A percentile compares a stretch with the other conserved stretches of the same genome.
These are phyloP conservation scores for Backusella liffmaniae DNA, from an alignment of 192 early-diverging fungal genomes.

Conservation along the genomic window DNA sequence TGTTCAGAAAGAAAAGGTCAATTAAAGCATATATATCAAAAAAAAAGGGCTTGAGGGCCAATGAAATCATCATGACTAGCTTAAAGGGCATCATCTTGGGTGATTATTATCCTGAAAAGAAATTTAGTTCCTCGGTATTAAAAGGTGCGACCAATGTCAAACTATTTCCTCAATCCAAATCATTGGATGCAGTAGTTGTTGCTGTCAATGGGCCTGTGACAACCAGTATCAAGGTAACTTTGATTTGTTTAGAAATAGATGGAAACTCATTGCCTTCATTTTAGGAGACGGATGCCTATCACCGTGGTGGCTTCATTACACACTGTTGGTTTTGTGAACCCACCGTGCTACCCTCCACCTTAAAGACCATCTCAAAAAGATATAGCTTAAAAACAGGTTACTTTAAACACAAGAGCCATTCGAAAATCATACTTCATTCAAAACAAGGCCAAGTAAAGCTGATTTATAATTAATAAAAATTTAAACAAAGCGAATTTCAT, in stretches of 20 bases:
- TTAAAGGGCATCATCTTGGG: conserved; percentile 1
- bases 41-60: not conserved
- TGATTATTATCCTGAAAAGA: not conserved
- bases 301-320: not conserved
- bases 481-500: conserved; percentile 37
- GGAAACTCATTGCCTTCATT: not conserved
- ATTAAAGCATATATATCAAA: not conserved
- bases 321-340: conserved; percentile 1
- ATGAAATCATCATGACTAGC: not conserved
- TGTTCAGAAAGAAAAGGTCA: too few species aligned
- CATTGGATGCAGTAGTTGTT: not conserved
- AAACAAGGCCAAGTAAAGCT: not conserved
- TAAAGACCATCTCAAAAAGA: not conserved
- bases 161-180: not conserved
- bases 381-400: not conserved
- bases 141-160: not conserved
- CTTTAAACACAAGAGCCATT: not conserved
- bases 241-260: too few species aligned
- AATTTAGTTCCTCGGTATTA: not conserved
- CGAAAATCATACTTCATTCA: not conserved
- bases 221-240: not conserved
- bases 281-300: not conserved
- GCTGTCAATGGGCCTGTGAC: not conserved
- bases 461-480: not conserved
- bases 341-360: not conserved